Base-by-base conservation (phyloP, 2,329 filamentous ascomycete species). In the Aplosporella prunicola region DNA sequence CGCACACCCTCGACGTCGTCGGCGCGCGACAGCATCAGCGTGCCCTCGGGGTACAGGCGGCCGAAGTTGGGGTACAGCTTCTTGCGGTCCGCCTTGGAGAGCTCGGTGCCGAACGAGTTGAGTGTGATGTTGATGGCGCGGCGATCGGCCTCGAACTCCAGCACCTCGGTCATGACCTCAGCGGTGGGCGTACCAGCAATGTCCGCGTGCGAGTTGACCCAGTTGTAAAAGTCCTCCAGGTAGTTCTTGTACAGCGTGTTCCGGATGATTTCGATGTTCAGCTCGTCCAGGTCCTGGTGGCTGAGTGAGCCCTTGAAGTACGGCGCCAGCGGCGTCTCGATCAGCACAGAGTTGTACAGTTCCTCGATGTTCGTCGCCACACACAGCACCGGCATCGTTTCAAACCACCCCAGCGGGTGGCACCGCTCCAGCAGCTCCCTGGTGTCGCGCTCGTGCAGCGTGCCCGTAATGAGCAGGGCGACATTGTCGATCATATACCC, bases 401-500 rank as follows among this genome's bases (percentile, higher is more conserved):
- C 91, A 60, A 98, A 98, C 87, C 88, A 96, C 50, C 91, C 91
- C 6, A 98, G 74, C 5, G 91, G 91, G 53, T 98, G 93, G 63
- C 93, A 98, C 62, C 91, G 74, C 57, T 96, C 91, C 37, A 98
- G 69, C 45, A 98, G 75, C 66, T 98, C 91, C 43, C 88, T 80
- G 3, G 91, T 98, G 61, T 98, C 91, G 58, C 91, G 78, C 67
- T 98, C 93, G 65, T 98, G 91, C 20, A 98, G 75, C 9, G 91
- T 98, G 45, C 91, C 91, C 15, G 91, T 98, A 62, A 98, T 98
- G 54, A 98, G 78, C 26, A 98, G 80, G 25, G 93, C 91, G 36
- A 98, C 87, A 54, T 98, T 98, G 67, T 98, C 91, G 63, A 98
- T 98, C 91, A 98, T 98, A 72, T 98, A 98, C 45, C 88, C 89